These are phyloP conservation scores for Pleurotus sapidus DNA, from an alignment of 768 basidiomycete species.

Conservation along the genomic window DNA sequence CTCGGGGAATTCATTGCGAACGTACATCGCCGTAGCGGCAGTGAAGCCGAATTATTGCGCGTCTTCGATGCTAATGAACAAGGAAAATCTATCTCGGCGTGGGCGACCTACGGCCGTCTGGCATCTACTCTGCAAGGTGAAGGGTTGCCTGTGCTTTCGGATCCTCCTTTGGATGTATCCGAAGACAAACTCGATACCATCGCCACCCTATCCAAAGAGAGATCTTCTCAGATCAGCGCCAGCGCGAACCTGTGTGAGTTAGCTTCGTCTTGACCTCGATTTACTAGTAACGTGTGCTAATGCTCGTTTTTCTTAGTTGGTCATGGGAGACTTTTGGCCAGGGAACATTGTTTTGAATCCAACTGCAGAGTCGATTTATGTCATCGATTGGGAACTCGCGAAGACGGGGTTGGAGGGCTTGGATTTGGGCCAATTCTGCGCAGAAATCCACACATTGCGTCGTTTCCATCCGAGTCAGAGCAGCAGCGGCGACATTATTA, in stretches of 20 bases:
- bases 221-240: conserved; percentile 25
- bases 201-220: conserved; percentile 26
- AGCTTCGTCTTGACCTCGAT: background rate
- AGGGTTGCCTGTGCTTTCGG: conserved; percentile 26
- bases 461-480: conserved; percentile 41
- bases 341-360: conserved; percentile 58
- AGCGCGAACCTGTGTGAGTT: conserved; percentile 27
- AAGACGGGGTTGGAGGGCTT: conserved; percentile 55
- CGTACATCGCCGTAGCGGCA: conserved; percentile 48
- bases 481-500: conserved; percentile 30
- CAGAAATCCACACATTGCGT: conserved; percentile 51
- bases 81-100: conserved; percentile 34
- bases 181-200: conserved; percentile 29
- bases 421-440: conserved; percentile 65
- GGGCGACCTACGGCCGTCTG: conserved; percentile 42
- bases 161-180: conserved; percentile 34
- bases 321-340: conserved; percentile 78
- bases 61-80: conserved; percentile 32
- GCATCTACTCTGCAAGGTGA: conserved; percentile 28
- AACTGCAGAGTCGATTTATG: conserved; percentile 34
- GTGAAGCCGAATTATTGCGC: conserved; percentile 22
- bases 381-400: conserved; percentile 67
- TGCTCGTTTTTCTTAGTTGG: conserved; percentile 25
- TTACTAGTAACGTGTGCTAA: background rate
- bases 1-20: conserved; percentile 54